These are phyloP conservation scores for Leptographium galeiforme DNA, from an alignment of 2,329 filamentous ascomycete genomes.

Conservation along the genomic window DNA sequence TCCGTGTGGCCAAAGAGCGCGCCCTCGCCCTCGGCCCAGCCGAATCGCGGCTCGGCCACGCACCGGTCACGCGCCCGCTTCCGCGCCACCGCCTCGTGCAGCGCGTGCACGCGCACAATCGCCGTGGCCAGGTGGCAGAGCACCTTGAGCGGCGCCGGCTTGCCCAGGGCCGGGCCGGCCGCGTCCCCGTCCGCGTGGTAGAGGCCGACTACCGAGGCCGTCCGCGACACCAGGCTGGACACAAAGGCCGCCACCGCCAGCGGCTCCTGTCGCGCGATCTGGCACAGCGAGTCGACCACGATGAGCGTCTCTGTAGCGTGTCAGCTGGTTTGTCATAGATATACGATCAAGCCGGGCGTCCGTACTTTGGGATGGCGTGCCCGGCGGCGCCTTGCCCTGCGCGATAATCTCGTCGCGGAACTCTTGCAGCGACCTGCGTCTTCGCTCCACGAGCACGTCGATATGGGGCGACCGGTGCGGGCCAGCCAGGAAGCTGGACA, in stretches of 20 bases:
- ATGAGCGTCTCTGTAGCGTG: conserved; percentile 49
- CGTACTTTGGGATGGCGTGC: conserved; percentile 10
- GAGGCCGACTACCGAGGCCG: conserved; percentile 59
- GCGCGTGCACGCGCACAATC: conserved; percentile 58
- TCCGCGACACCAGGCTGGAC: conserved; percentile 51
- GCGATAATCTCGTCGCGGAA: conserved; percentile 48
- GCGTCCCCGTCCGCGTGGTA: conserved; percentile 66
- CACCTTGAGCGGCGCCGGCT: conserved; percentile 56
- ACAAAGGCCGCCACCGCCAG: conserved; percentile 55
- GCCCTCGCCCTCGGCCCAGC: conserved; percentile 68
- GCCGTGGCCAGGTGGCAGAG: conserved; percentile 82
- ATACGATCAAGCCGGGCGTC: too few relatives aligned
- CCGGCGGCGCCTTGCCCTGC: conserved; percentile 26
- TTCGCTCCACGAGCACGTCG: conserved; percentile 54
- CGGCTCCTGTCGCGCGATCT: conserved; percentile 40
- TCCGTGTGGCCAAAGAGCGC: conserved; percentile 55
- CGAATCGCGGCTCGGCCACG: conserved; percentile 62
- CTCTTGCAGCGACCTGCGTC: conserved; percentile 40
- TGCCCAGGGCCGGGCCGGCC: conserved; percentile 34
- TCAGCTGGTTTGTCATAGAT: background rate
- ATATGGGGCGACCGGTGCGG: conserved; percentile 48
- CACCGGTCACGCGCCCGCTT: conserved; percentile 68
- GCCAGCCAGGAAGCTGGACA: conserved; percentile 56
- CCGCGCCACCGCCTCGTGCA: conserved; percentile 59
- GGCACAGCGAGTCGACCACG: conserved; percentile 67